Base-by-base conservation (phyloP, 768 basidiomycete species). In the Hydnomerulius pinastri region DNA sequence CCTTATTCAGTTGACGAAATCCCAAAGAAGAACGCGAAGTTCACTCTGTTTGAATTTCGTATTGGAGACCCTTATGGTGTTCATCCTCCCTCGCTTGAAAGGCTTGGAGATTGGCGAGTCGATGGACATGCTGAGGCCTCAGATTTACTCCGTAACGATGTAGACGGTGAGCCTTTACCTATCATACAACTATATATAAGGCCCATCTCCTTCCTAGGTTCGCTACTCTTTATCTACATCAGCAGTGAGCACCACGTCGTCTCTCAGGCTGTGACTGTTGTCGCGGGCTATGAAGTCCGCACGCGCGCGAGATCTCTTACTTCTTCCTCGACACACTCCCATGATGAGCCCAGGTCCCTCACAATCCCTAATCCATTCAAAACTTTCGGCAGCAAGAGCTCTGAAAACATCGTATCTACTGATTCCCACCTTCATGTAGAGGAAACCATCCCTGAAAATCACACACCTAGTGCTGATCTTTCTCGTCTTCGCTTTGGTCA, bases 281-380 rank as follows among this genome's bases (percentile, higher is more conserved):
- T 73, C 15, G 11, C 65, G 12, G 41, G 21, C 12, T 61, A 50
- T 23, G 58, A 67, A 2, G 45, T 51, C 32, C 50, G 32, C 4
- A 41, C 47, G 10, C 42, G 54, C 28, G 27, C 50, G 17, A 54
- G 47, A 17, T 63, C 67, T 7, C 30, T 42, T 8, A 38, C 55
- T 12, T 54, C 60, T 43, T 66, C 53, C 10, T 46, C 54, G 5
- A 40, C 46, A 6, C 57, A 56, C n/a, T 65, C 65, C n/a, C 28
- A 35, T 4, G 65, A 66, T 1, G 67, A 65, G 21, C 33, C 32
- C 10, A 55, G 61, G 23, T 55, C 71, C 9, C 62, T 82, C n/a
- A 73, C 75, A 1, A 67, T 87, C n/a, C 73, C 85, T 6, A 86
- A 83, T 52, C 77, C 83, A 3, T 83, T 90, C 72, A 90, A 83